These are phyloP conservation scores for Poteriospumella lacustris DNA, from an alignment of 108 stramenopile genomes.

Conservation along the genomic window DNA sequence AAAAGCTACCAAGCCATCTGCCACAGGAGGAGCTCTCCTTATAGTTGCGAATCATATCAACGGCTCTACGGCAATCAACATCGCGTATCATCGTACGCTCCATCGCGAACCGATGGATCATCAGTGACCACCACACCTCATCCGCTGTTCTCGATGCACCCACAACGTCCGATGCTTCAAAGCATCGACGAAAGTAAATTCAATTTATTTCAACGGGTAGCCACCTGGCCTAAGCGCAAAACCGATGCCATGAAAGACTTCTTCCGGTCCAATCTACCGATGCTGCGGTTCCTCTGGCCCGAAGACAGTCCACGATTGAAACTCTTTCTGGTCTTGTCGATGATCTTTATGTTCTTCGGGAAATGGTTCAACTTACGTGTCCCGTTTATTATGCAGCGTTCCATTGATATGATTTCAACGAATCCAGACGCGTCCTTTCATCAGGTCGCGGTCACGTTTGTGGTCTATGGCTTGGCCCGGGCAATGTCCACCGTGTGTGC, in stretches of 20 bases:
- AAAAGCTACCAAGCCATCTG: neutral
- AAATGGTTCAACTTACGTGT: constrained; percentile 17
- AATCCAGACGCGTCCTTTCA: too few species aligned
- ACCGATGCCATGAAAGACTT: neutral
- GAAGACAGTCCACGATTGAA: neutral
- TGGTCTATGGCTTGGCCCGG: neutral
- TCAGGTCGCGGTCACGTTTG: neutral
- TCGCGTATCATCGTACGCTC: neutral
- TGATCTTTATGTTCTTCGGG: neutral
- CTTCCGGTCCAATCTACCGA: neutral
- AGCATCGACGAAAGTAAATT: too few species aligned
- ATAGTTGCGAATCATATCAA: neutral
- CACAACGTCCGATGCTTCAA: too few species aligned
- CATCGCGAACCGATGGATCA: too few species aligned
- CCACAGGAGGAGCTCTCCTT: neutral
- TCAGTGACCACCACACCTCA: too few species aligned
- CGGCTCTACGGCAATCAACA: neutral
- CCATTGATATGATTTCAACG: neutral
- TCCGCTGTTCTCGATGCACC: too few species aligned
- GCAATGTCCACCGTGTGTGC: neutral
- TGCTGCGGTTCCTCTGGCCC: constrained; percentile 9
- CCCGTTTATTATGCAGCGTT: neutral
- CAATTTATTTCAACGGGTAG: neutral
- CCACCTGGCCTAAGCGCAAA: neutral
- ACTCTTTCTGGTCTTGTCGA: neutral